Evolutionary conservation across 371 early-diverging fungal species (phyloP).

Genomic region (Mortierella sp.): DNA sequence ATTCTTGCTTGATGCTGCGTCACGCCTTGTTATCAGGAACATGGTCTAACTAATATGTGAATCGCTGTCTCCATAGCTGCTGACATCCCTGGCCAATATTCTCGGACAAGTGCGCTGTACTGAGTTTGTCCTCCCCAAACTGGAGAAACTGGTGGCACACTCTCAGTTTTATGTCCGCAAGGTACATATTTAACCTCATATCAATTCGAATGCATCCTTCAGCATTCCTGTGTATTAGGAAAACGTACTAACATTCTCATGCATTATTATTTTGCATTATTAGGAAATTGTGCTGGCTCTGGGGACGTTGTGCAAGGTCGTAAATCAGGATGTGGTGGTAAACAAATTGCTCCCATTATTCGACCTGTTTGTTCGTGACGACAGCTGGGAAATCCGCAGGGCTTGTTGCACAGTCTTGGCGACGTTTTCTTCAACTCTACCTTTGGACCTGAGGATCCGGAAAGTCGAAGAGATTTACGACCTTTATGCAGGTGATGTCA

Average conservation of each 20-base stretch:
- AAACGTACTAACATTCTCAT: too few species aligned
- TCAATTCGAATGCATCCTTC: not conserved
- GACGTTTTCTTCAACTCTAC: slow-evolving; percentile 62
- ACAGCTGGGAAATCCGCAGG: slow-evolving; percentile 71
- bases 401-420: slow-evolving; percentile 66
- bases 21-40: not conserved
- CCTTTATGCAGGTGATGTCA: slow-evolving; percentile 64
- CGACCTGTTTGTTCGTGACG: slow-evolving; percentile 61
- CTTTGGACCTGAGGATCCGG: slow-evolving; percentile 53
- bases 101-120: slow-evolving; percentile 63
- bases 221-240: not conserved
- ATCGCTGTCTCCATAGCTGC: too few species aligned
- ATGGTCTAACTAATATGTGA: not conserved
- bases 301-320: slow-evolving; percentile 61
- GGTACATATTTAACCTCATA: not conserved
- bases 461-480: slow-evolving; percentile 63
- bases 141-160: slow-evolving; percentile 63
- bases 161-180: slow-evolving; percentile 70
- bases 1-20: not conserved
- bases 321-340: slow-evolving; percentile 58
- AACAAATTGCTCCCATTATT: slow-evolving; percentile 66
- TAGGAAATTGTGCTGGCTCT: slow-evolving; percentile 67
- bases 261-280: not conserved
- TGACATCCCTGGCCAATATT: not conserved
- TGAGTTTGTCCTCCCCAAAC: slow-evolving; percentile 63